Base-by-base conservation (phyloP, 345 rosid genomes). In the Odontarrhena argentea region DNA sequence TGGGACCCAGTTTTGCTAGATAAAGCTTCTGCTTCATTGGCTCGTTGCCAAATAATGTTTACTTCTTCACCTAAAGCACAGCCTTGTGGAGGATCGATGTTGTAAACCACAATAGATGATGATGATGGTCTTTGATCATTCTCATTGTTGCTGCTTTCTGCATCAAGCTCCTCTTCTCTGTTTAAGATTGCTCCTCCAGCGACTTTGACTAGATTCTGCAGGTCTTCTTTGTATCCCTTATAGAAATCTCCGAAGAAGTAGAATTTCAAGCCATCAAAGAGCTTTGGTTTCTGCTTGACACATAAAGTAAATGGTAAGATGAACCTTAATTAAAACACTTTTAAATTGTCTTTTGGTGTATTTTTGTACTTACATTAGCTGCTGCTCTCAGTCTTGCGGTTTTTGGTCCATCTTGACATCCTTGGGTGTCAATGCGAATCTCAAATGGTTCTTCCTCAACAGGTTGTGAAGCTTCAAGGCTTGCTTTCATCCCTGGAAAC, bases 401-500 rank as follows among this genome's bases (percentile, higher is more conserved):
- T 78, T 69, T 84, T 0, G 96, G 96, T 67, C 96, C 98, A 63
- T 80, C 69, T 2, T 61, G 42, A 68, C 85, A 78, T 26, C 96
- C 98, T 70, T 87, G 85, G 57, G 78, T 86, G 81, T 92, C 96
- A 3, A 82, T 75, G 41, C 76, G 64, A 60, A 92, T 73, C 82
- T 89, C 98, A 56, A 79, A 92, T 53, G 79, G 71, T 65, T 87
- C 98, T 78, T 92, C 96, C 45, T 64, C 65, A 40, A 85, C 85
- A 14, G 73, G 78, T 52, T 6, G 28, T 74, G 37, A 76, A 47
- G 84, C 81, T 71, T 81, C 79, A 82, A 86, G 73, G 78, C 96
- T 87, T 48, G 88, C 87, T 73, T 82, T 85, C 58, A 92, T 80
- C 96, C 98, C 98, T 92, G 79, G 66, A 60, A 67, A 53, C 56